A percentile compares a stretch with the other conserved stretches of the same genome.
These are phyloP conservation scores for Selenicereus undatus DNA, from an alignment of 148 eudicot genomes.

Conservation along the genomic window DNA sequence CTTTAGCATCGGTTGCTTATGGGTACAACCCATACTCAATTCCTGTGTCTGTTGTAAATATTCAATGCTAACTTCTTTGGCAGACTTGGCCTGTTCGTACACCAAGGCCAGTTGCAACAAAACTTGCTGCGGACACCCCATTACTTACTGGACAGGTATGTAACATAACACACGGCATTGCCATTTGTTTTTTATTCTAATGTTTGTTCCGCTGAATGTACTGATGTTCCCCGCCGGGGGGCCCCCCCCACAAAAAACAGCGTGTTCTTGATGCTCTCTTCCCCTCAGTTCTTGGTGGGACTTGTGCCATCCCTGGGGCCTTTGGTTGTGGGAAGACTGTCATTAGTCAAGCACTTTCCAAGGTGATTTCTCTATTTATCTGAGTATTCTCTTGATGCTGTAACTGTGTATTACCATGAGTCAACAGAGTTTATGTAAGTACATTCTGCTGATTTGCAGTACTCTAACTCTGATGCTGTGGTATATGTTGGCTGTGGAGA, in stretches of 20 bases:
- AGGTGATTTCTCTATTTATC: slow-evolving; percentile 39
- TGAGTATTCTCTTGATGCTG: not conserved
- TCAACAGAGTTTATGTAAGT: slow-evolving; percentile 5
- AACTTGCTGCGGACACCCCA: slow-evolving; percentile 99
- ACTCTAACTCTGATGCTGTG: slow-evolving; percentile 97
- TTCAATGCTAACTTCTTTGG: slow-evolving; percentile 13
- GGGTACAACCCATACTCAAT: not conserved
- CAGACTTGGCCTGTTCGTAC: slow-evolving; percentile 99
- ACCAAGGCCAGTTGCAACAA: slow-evolving; percentile 94
- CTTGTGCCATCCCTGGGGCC: slow-evolving; percentile 99
- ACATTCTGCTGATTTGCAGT: slow-evolving; percentile 44
- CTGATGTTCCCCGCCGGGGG: not conserved
- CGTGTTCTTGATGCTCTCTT: slow-evolving; percentile 99
- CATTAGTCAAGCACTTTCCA: slow-evolving; percentile 98
- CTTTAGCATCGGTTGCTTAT: not conserved
- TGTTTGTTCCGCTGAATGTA: slow-evolving; percentile 4
- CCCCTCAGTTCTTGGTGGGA: slow-evolving; percentile 99
- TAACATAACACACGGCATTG: not conserved
- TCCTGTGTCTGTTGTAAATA: not conserved
- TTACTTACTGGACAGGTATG: slow-evolving; percentile 94
- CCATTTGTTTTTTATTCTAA: not conserved
- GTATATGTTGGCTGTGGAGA: slow-evolving; percentile 99
- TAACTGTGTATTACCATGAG: not conserved
- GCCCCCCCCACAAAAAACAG: slow-evolving; percentile 28
- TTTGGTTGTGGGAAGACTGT: slow-evolving; percentile 99